A percentile compares a stretch with the other conserved stretches of the same genome.
These are phyloP conservation scores for Bidens hawaiensis DNA, from an alignment of 140 eudicot genomes.

Conservation along the genomic window DNA sequence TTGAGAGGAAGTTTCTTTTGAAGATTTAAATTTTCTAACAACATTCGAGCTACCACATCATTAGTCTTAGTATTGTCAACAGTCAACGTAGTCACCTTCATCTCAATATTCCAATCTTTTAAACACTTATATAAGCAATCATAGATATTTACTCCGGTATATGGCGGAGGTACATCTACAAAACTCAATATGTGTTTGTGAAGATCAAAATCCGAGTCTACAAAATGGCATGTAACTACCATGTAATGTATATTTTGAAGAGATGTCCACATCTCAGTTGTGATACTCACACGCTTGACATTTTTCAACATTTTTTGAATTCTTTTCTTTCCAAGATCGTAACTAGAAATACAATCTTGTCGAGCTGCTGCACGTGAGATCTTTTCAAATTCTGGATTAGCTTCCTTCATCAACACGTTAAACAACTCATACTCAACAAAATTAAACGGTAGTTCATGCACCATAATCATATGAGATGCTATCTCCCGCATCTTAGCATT, in stretches of 20 bases:
- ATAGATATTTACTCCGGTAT: not conserved
- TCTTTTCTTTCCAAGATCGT: not conserved
- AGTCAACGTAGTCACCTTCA: not conserved
- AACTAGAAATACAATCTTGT: not conserved
- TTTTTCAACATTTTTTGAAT: not conserved
- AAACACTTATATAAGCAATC: not conserved
- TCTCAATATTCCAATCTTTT: not conserved
- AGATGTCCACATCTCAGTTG: not conserved
- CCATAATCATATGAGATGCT: not conserved
- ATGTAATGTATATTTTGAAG: not conserved
- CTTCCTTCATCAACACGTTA: not conserved
- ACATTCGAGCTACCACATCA: not conserved
- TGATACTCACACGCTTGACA: not conserved
- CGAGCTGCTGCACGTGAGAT: not conserved
- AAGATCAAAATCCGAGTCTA: not conserved
- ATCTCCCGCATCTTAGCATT: not conserved
- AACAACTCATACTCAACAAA: not conserved
- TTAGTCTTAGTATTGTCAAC: conserved; percentile 4
- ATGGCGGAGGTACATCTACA: not conserved
- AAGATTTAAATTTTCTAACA: not conserved
- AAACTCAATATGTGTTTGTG: not conserved
- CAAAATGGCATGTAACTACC: not conserved
- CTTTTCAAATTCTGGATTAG: not conserved
- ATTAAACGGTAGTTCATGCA: conserved; percentile 7
- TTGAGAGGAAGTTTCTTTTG: not conserved